Evolutionary conservation across 148 eudicot species (phyloP).

Genomic region (Camellia lanceoleosa): DNA sequence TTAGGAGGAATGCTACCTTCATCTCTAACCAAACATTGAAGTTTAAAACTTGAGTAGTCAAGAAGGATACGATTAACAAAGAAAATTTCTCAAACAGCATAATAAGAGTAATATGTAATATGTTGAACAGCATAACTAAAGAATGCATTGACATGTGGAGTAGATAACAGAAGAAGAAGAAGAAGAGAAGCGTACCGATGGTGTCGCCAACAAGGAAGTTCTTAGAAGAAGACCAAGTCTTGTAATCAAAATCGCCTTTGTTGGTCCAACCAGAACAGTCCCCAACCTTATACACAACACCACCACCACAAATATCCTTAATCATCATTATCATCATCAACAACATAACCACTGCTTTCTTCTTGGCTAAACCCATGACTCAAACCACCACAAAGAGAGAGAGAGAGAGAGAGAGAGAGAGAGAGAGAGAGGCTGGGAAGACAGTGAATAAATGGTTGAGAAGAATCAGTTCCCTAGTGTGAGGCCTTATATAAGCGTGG

Average conservation of each 20-base stretch:
- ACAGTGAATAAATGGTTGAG: neutral
- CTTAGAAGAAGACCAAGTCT: slow-evolving; percentile 34
- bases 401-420: no score
- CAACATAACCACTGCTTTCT: neutral
- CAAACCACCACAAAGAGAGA: neutral
- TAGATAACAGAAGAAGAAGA: neutral
- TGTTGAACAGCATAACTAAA: no score
- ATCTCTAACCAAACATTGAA: no score
- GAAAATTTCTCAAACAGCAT: no score
- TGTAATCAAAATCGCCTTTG: slow-evolving; percentile 26
- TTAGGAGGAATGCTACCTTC: no score
- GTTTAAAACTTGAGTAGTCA: no score
- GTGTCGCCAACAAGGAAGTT: slow-evolving; percentile 35
- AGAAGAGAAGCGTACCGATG: slow-evolving; percentile 17
- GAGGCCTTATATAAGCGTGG: neutral
- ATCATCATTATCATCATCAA: slow-evolving; percentile 8
- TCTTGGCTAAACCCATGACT: slow-evolving; percentile 19
- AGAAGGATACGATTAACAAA: no score
- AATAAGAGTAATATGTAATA: no score
- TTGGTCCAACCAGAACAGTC: slow-evolving; percentile 39
- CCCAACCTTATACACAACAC: slow-evolving; percentile 37
- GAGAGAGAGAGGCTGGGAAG: neutral
- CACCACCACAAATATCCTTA: slow-evolving; percentile 8
- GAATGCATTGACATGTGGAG: no score
- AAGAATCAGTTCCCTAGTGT: neutral